Conservation (phyloP, 2,329 filamentous ascomycete species). For the Nothopassalora personata region DNA sequence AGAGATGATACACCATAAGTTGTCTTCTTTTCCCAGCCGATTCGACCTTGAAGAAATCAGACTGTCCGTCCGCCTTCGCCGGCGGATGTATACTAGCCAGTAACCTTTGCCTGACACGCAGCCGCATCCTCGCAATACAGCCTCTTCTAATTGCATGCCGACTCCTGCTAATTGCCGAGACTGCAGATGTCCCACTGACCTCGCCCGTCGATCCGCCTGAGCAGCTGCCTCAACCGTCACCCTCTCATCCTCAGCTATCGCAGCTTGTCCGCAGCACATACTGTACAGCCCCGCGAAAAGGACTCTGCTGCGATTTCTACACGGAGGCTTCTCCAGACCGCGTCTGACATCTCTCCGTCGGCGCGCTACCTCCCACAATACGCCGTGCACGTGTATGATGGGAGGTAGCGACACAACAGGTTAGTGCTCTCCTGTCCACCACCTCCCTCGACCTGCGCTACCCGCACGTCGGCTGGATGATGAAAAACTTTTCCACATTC, state of each 20-base stretch:
- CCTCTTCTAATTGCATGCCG: conserved; percentile 7
- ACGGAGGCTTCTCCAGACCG: not conserved
- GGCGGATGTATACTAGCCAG: conserved; percentile 83
- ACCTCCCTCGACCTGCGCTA: conserved; percentile 1
- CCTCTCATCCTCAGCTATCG: not conserved
- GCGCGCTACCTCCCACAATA: not conserved
- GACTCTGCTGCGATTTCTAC: not conserved
- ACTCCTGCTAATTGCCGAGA: conserved; percentile 6
- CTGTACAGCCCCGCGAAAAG: not conserved
- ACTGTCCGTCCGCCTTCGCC: conserved; percentile 61
- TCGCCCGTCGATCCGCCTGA: not conserved
- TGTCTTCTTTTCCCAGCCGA: conserved; percentile 85
- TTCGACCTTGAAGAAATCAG: conserved; percentile 78
- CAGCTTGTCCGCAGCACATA: not conserved
- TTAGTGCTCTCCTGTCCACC: conserved; percentile 7
- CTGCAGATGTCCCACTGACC: not conserved
- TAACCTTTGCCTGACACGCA: conserved; percentile 69
- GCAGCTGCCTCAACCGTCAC: not conserved
- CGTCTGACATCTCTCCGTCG: not conserved
- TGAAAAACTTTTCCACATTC: conserved; percentile 62
- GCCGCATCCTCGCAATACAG: conserved; percentile 9
- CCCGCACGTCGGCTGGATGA: conserved; percentile 25
- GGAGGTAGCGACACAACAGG: conserved; percentile 9
- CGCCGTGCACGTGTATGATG: not conserved
- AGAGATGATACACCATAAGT: conserved; percentile 68